phyloP scores from a whole-genome alignment of 2,329 filamentous ascomycete species.

The Penicillium hordei region DNA sequence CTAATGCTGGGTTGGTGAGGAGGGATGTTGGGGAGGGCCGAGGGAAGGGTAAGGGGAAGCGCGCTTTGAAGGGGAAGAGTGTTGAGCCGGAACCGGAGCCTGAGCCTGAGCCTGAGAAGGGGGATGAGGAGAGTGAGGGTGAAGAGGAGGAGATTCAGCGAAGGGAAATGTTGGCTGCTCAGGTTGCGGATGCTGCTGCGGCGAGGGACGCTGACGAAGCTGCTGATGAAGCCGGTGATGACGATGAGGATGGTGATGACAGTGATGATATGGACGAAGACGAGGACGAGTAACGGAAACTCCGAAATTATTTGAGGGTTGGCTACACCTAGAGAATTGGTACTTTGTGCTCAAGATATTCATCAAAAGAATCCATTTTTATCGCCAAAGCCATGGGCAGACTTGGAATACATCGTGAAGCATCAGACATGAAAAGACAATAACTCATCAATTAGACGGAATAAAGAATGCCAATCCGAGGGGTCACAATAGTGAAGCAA shows the following conservation, averaged over 20 bases:
- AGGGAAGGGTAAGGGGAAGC: conserved; percentile 13
- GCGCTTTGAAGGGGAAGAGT: conserved; percentile 19
- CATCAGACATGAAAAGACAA: conserved; percentile 13
- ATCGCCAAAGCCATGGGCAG: not conserved
- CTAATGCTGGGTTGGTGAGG: conserved; percentile 8
- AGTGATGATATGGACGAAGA: not conserved
- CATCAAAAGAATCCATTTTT: conserved; percentile 7
- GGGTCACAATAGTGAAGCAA: not conserved
- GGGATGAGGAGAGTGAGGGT: conserved; percentile 29
- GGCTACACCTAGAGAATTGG: not conserved
- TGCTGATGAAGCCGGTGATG: conserved; percentile 21
- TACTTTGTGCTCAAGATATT: not conserved
- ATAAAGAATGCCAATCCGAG: conserved; percentile 2
- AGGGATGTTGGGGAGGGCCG: conserved; percentile 5
- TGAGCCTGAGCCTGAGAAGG: conserved; percentile 14
- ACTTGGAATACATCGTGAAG: conserved; percentile 14
- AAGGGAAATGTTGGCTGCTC: conserved; percentile 32
- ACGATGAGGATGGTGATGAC: conserved; percentile 6
- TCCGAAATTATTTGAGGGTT: not conserved
- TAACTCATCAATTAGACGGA: conserved; percentile 11
- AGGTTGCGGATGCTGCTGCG: conserved; percentile 29
- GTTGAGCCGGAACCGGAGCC: conserved; percentile 10
- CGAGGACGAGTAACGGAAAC: not conserved
- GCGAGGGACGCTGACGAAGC: conserved; percentile 28
- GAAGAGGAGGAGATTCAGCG: conserved; percentile 37